A percentile compares a stretch with the other conserved stretches of the same genome.
These are phyloP conservation scores for Lycium barbarum DNA, from an alignment of 257 asterid genomes.

Conservation along the genomic window DNA sequence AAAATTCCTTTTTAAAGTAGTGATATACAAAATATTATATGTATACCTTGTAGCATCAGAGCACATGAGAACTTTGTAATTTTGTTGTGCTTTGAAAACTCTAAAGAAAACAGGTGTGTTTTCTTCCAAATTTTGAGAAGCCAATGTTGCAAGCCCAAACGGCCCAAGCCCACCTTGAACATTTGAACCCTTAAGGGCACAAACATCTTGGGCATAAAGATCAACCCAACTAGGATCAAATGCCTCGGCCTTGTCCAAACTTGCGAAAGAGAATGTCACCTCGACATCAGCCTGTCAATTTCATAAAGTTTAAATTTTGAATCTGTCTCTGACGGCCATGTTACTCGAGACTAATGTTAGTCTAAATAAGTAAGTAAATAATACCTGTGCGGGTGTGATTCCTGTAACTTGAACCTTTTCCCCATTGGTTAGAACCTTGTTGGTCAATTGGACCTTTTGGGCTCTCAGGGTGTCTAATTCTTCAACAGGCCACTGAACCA, in stretches of 20 bases:
- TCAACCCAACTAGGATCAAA: slow-evolving; percentile 67
- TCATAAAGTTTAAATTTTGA: neutral
- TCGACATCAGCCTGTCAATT: slow-evolving; percentile 70
- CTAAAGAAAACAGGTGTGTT: slow-evolving; percentile 78
- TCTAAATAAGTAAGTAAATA: neutral
- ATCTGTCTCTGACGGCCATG: neutral
- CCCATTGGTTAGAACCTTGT: slow-evolving; percentile 36
- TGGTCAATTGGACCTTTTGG: slow-evolving; percentile 32
- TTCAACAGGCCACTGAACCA: slow-evolving; percentile 60
- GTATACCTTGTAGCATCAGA: slow-evolving; percentile 63
- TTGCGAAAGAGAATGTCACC: slow-evolving; percentile 61
- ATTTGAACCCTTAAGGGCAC: slow-evolving; percentile 51
- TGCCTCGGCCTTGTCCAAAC: slow-evolving; percentile 66
- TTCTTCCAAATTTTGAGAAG: slow-evolving; percentile 64
- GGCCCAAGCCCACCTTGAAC: slow-evolving; percentile 82
- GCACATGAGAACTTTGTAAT: slow-evolving; percentile 67
- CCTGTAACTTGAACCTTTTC: slow-evolving; percentile 44
- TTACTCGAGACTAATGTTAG: neutral
- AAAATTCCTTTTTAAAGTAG: too few relatives aligned
- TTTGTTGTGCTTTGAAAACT: slow-evolving; percentile 53
- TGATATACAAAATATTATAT: too few relatives aligned
- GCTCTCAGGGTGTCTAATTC: slow-evolving; percentile 53
- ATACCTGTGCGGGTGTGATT: slow-evolving; percentile 56
- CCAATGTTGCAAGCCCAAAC: slow-evolving; percentile 71
- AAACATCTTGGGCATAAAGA: slow-evolving; percentile 59